A percentile compares a stretch with the other conserved stretches of the same genome.
These are phyloP conservation scores for Claviceps sp. DNA, from an alignment of 2,329 filamentous ascomycete species.

Conservation along the genomic window DNA sequence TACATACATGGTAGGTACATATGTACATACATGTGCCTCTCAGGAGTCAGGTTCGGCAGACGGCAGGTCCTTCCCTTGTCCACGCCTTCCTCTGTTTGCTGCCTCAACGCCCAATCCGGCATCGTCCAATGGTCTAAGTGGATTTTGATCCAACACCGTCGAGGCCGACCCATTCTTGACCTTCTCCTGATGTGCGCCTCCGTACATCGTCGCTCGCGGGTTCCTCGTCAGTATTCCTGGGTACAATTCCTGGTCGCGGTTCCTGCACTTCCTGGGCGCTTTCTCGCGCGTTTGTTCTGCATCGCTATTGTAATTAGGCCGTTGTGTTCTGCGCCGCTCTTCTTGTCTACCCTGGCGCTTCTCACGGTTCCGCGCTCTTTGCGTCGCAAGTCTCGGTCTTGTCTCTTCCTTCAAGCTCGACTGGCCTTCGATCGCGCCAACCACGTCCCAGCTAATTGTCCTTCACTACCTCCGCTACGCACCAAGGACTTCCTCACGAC, in stretches of 20 bases:
- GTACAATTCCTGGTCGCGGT: background rate
- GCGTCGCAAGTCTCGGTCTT: background rate
- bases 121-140: background rate
- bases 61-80: background rate
- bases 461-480: background rate
- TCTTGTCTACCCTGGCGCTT: background rate
- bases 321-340: background rate
- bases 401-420: background rate
- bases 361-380: background rate
- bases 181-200: background rate
- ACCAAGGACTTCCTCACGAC: background rate
- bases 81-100: background rate
- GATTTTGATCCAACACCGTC: constrained; percentile 3
- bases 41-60: background rate
- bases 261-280: background rate
- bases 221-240: background rate
- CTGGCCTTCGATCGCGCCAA: background rate
- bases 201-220: background rate
- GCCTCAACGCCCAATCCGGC: background rate
- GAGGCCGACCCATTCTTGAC: background rate
- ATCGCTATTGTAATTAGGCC: background rate
- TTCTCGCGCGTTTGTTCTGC: background rate
- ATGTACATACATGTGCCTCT: no score
- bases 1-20: no score
- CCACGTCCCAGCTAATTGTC: background rate